Percentiles rank a stretch among this genome's conserved stretches.
phyloP scores from a whole-genome alignment of 2,329 filamentous ascomycete genomes.

The Colletotrichum sidae region DNA sequence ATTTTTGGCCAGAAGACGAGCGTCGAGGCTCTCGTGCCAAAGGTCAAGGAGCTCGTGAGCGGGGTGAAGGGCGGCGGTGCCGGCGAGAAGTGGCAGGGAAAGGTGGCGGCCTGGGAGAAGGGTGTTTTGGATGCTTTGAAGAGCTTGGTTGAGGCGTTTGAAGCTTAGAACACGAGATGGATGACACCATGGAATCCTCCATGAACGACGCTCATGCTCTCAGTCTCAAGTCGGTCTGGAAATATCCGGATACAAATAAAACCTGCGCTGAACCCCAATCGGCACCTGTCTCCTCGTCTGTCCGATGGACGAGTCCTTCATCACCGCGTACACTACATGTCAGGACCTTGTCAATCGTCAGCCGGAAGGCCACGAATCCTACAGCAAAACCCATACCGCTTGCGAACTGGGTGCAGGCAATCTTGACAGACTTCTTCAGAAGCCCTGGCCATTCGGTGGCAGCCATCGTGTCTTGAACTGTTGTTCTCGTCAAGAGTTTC shows the following conservation, averaged over 20 bases:
- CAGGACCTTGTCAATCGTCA: constrained; percentile 62
- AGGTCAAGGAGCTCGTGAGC: constrained; percentile 37
- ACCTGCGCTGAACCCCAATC: constrained; percentile 84
- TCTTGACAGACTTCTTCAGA: constrained; percentile 72
- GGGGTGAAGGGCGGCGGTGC: constrained; percentile 46
- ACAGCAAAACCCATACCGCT: constrained; percentile 48
- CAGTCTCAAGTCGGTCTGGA: constrained; percentile 54
- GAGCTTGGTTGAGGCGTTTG: constrained; percentile 14
- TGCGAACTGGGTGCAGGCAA: constrained; percentile 84
- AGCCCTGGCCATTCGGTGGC: background rate
- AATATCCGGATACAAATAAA: constrained; percentile 95
- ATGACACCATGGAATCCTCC: background rate
- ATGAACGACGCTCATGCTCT: background rate
- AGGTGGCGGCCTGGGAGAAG: constrained; percentile 44
- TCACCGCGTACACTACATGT: constrained; percentile 82
- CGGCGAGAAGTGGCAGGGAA: constrained; percentile 47
- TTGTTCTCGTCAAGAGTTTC: too few relatives aligned
- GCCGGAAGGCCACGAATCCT: background rate
- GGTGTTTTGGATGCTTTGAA: constrained; percentile 41
- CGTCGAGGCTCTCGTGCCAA: constrained; percentile 38
- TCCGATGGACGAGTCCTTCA: constrained; percentile 75
- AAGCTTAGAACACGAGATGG: background rate
- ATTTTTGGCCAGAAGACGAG: constrained; percentile 41
- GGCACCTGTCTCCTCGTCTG: constrained; percentile 86
- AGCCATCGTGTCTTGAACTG: background rate